A percentile compares a stretch with the other conserved stretches of the same genome.
phyloP scores from a whole-genome alignment of 352 stramenopile species.

The Blastocystis sp. region DNA sequence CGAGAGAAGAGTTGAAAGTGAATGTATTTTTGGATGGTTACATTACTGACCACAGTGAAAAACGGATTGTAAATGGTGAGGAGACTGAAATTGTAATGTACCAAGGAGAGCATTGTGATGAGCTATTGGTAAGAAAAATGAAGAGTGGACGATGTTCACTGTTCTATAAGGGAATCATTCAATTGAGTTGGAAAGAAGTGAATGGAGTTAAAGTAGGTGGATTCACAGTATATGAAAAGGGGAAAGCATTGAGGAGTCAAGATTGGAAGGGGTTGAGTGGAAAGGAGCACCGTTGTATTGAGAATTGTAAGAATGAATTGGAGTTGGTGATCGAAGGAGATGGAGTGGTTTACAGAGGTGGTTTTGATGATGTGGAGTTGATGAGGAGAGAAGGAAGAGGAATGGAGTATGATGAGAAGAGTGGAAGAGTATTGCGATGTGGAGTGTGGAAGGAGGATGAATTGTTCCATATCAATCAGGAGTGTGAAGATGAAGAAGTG shows the following conservation, averaged over 20 bases:
- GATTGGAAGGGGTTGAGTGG: background rate
- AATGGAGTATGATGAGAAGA: conserved; percentile 10
- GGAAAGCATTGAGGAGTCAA: background rate
- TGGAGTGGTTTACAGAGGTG: conserved; percentile 19
- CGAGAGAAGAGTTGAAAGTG: too few species aligned
- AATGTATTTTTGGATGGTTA: background rate
- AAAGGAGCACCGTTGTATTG: background rate
- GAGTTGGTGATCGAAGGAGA: background rate
- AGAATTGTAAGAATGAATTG: background rate
- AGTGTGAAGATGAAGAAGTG: background rate
- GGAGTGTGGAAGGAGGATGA: background rate
- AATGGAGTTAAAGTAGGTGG: background rate
- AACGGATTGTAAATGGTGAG: background rate
- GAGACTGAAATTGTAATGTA: background rate
- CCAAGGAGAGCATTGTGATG: background rate
- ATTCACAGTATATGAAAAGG: conserved; percentile 24
- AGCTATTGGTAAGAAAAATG: background rate
- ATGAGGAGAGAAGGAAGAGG: conserved; percentile 14
- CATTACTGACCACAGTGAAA: background rate
- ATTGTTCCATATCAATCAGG: conserved; percentile 29
- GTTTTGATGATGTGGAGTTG: background rate
- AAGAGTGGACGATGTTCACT: background rate
- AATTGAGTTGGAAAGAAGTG: background rate
- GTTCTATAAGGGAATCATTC: background rate
- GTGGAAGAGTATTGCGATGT: background rate